Base-by-base conservation (phyloP, 2,329 filamentous ascomycete species). In the Rhynchosporium secalis region DNA sequence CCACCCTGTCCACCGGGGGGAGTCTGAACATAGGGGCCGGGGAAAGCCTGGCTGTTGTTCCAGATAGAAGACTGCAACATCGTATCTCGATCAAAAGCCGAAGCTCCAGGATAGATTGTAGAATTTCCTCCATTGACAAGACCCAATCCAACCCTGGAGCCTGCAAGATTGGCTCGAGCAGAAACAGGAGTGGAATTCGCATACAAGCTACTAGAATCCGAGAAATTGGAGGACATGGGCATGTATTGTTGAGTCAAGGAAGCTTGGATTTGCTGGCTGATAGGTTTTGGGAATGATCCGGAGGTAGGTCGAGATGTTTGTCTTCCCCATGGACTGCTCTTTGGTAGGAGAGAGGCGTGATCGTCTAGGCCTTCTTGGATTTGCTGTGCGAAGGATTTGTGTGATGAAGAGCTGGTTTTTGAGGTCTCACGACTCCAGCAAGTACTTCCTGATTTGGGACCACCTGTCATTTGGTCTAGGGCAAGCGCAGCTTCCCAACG, bases 201-300 rank as follows among this genome's bases (percentile, higher is more conserved):
- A 61, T 81, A 82, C 28, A 85, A 67, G 65, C 80, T 83, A 70
- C 81, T 84, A 1, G 76, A 73, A 60, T 82, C 75, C 13, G 81
- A 80, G 65, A 84, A 84, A 6, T 66, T 69, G 45, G 71, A 70
- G 20, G 68, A 69, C n/a, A 64, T 65, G 13, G 68, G 55, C 49
- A 68, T 62, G 46, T 66, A 71, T 46, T 68, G 68, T 41, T 68
- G 64, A 36, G 66, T 58, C 12, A 73, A 59, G 12, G 66, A 62
- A 41, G 68, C 62, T 52, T 72, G 70, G 20, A 70, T 60, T 20
- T 68, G 46, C 13, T 70, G 60, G 51, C 66, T 71, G 15, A 70
- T 63, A 28, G 63, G 56, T 49, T 60, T 62, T 9, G 65, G 59
- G 8, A 51, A 31, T 9, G 61, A 52, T 13, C 56, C 65, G 29